phyloP scores from a whole-genome alignment of 2,329 filamentous ascomycete genomes.

The Cadophora luteo-olivacea region DNA sequence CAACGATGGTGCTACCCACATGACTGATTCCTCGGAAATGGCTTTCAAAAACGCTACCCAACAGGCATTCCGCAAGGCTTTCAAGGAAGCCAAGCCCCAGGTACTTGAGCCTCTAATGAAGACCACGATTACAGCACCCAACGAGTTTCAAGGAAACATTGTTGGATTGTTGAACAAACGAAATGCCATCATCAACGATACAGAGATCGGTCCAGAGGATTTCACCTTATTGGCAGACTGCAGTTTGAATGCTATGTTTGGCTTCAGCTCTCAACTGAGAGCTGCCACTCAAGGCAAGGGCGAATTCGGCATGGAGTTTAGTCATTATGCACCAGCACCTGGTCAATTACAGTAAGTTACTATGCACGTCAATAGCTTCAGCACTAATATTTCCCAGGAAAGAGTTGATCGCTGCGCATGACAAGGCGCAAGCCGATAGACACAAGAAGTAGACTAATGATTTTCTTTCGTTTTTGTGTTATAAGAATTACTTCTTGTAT shows the following conservation, averaged over 20 bases:
- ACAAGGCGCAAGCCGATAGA: constrained; percentile 68
- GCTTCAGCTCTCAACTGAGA: constrained; percentile 88
- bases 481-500: constrained; percentile 22
- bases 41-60: constrained; percentile 94
- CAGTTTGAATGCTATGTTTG: constrained; percentile 96
- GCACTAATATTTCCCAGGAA: constrained; percentile 49
- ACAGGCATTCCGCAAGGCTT: constrained; percentile 95
- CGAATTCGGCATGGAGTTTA: constrained; percentile 99
- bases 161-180: constrained; percentile 97
- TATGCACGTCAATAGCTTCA: background rate
- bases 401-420: constrained; percentile 71
- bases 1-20: constrained; percentile 95
- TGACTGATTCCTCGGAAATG: constrained; percentile 97
- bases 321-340: constrained; percentile 88
- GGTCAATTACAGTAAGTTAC: constrained; percentile 82
- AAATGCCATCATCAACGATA: constrained; percentile 92
- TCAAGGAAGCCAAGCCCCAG: constrained; percentile 78
- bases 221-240: constrained; percentile 93
- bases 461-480: constrained; percentile 16
- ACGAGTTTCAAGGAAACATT: constrained; percentile 97
- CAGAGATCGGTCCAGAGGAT: constrained; percentile 91
- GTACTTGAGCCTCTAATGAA: constrained; percentile 98
- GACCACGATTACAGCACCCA: constrained; percentile 92
- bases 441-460: constrained; percentile 42
- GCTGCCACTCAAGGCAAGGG: constrained; percentile 98